phyloP scores from a whole-genome alignment of 768 basidiomycete genomes.

The Cyathus striatus region DNA sequence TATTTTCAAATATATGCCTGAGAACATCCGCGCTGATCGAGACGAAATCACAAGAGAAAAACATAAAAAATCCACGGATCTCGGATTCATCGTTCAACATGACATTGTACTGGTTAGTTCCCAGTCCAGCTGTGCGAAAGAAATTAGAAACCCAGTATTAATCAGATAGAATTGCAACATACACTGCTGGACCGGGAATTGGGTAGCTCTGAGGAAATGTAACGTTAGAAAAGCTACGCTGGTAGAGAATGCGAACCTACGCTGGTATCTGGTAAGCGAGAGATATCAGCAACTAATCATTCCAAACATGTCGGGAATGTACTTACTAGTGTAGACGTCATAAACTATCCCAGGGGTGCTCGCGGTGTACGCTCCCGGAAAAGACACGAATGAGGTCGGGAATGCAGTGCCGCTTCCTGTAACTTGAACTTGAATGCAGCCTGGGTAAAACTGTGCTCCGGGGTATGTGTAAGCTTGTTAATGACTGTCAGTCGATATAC shows the following conservation, averaged over 20 bases:
- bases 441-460: constrained; percentile 39
- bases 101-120: not conserved
- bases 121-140: constrained; percentile 1
- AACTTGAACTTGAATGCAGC: constrained; percentile 40
- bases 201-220: constrained; percentile 28
- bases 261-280: constrained; percentile 23
- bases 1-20: not conserved
- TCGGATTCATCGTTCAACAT: not conserved
- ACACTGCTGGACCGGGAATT: constrained; percentile 39
- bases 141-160: too few relatives aligned
- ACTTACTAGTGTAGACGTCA: constrained; percentile 28
- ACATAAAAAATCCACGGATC: not conserved
- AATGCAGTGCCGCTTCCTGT: constrained; percentile 39
- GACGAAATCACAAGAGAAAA: too few relatives aligned
- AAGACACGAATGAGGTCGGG: constrained; percentile 41
- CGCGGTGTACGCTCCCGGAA: constrained; percentile 40
- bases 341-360: constrained; percentile 30
- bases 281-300: too few relatives aligned
- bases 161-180: constrained; percentile 8
- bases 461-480: constrained; percentile 31
- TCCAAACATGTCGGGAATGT: too few relatives aligned
- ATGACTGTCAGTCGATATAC: not conserved
- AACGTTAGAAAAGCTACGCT: too few relatives aligned
- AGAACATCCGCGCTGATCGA: not conserved
- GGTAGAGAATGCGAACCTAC: constrained; percentile 7